A percentile compares a stretch with the other conserved stretches of the same genome.
Conservation (phyloP, 257 asterid species). For the Rehmannia glutinosa region DNA sequence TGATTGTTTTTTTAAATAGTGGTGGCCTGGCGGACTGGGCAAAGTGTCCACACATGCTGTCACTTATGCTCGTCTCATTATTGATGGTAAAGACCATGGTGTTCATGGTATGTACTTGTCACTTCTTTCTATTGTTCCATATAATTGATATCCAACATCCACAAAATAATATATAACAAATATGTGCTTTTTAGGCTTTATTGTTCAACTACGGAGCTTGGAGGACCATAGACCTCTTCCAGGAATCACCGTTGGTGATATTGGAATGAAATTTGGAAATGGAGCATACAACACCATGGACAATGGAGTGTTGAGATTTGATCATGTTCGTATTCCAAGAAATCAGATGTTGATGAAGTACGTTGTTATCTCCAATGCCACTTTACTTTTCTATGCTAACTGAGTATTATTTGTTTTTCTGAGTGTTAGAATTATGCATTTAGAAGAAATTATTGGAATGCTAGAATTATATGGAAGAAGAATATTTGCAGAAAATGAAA, state of each 20-base stretch:
- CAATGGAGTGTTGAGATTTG: conserved; percentile 88
- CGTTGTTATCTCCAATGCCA: conserved; percentile 6
- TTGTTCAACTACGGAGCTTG: conserved; percentile 86
- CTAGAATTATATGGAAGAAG: too few relatives aligned
- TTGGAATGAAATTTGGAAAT: conserved; percentile 97
- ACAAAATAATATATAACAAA: background rate
- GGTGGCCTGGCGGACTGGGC: conserved; percentile 99
- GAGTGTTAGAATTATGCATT: background rate
- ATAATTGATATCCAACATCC: conserved; percentile 1
- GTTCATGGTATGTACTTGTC: conserved; percentile 58
- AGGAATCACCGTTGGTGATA: conserved; percentile 89
- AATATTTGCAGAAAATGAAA: too few relatives aligned
- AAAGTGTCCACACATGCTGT: conserved; percentile 92
- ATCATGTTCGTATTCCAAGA: conserved; percentile 92
- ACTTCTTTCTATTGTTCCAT: conserved; percentile 1
- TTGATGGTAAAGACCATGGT: conserved; percentile 81
- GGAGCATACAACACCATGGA: conserved; percentile 99
- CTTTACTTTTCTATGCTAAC: conserved; percentile 3
- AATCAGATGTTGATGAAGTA: conserved; percentile 96
- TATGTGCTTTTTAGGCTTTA: conserved; percentile 50
- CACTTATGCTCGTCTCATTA: conserved; percentile 86
- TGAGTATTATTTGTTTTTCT: background rate
- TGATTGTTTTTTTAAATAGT: conserved; percentile 37
- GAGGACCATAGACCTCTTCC: conserved; percentile 91
- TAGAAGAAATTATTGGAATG: background rate